Evolutionary conservation across 164 flowering plant genomes (phyloP), one percentile per base, ranked within the genome.

Genomic region (Aristolochia contorta): DNA sequence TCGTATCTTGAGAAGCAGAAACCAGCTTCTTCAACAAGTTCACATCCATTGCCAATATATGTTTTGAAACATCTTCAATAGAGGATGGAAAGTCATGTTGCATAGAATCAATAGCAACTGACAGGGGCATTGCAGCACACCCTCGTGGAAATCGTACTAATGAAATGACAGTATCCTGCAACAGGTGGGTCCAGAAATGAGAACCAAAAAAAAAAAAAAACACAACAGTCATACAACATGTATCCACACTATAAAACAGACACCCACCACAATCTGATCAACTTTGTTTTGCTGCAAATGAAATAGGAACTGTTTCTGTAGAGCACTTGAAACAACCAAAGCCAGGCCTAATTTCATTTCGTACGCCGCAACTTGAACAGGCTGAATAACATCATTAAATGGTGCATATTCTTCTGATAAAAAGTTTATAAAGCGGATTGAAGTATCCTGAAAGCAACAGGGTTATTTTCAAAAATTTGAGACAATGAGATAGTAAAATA

Each of bases 341-440:
- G 95, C 76, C 51, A 86, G 60, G 16, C 97, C 99, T 45, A 93
- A 71, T 73, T 93, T 93, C 82, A 93, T 86, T 73, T 93, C 99
- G 69, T 77, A 93, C 6, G 88, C 63, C 47, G 99, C 85, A 65
- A 93, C 89, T 73, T 88, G 99, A 66, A 93, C 64, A 16, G 99
- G 97, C 64, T 88, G 88, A 69, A 77, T 62, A 57, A 93, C 65
- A 78, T 93, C 99, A 54, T 59, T 56, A 61, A 78, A 93, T 16
- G 74, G 71, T 21, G 70, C 18, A 67, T 82, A 93, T 45, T 81
- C 87, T 53, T 73, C 71, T 1, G 89, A 76, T 47, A 93, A 75
- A 15, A 73, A 82, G 18, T 78, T 74, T 64, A 90, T 72, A 63
- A 93, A 88, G 58, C 73, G 49, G 21, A 76, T 65, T 16, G 90